Evolutionary conservation across 106 monocot species (phyloP), one percentile per base, ranked within the genome.

Genomic region (Apostasia shenzhenica): DNA sequence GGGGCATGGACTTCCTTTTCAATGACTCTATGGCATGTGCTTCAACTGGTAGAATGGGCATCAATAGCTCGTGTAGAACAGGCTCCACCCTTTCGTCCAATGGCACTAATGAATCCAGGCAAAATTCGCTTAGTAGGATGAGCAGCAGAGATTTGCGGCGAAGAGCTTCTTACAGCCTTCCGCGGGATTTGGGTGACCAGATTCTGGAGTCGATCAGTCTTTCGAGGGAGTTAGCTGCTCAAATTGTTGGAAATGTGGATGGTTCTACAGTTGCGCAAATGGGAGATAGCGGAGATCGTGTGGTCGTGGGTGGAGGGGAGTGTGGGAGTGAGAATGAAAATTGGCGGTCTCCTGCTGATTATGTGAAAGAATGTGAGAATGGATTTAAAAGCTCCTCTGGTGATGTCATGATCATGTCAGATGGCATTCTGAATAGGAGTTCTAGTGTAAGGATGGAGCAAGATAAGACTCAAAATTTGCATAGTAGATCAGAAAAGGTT

Each of bases 231-330:
- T 58, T 80, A 8, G 75, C 70, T 4, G 81, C 79, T 46, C 66
- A 82, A 46, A 66, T 85, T 39, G 73, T 82, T 66, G 85, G 71
- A 8, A 81, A 77, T 55, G 68, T 77, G 5, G 86, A 88, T 61
- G 73, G 76, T 57, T 72, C 81, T 7, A 26, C 75, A 40, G 59
- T 65, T 49, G 88, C 88, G 45, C 88, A 78, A 75, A 52, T 68
- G 7, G 88, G 85, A 39, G 85, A 88, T 52, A 81, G 77, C 53
- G 88, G 88, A 47, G 80, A 79, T 77, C 73, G 79, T 38, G 74
- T 69, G 14, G 54, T 75, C 8, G 69, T 39, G 41, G 67, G 76
- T 41, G 72, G 69, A 44, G 39, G 14, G 37, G 38, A 73, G 39
- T 63, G 58, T 48, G 75, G 62, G 4, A 42, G 58, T 48, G 75